phyloP scores from a whole-genome alignment of 73 alveolate species.

The Paramecium caudatum region DNA sequence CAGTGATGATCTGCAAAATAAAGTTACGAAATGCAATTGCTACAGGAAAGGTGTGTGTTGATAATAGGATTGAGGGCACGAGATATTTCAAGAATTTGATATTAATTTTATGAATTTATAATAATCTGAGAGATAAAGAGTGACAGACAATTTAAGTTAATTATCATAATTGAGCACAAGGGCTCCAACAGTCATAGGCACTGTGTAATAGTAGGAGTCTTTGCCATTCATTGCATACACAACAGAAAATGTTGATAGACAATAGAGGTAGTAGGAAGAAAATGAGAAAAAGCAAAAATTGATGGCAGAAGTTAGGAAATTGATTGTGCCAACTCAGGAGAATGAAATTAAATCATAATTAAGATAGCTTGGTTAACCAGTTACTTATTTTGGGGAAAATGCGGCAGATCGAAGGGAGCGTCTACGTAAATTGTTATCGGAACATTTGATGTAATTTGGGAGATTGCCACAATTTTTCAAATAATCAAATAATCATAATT shows the following conservation, averaged over 20 bases:
- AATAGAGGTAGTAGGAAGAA: slow-evolving; percentile 42
- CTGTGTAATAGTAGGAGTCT: background rate
- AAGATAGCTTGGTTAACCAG: slow-evolving; percentile 71
- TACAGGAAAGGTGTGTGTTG: slow-evolving; percentile 45
- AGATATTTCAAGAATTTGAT: slow-evolving; percentile 39
- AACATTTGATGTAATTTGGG: slow-evolving; percentile 64
- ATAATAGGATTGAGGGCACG: slow-evolving; percentile 71
- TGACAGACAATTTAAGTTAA: slow-evolving; percentile 37
- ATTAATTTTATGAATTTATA: slow-evolving; percentile 39
- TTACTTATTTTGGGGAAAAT: slow-evolving; percentile 72
- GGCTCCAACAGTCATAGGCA: background rate
- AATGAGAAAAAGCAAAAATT: slow-evolving; percentile 51
- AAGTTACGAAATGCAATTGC: slow-evolving; percentile 58
- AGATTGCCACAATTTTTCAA: slow-evolving; percentile 69
- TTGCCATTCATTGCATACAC: slow-evolving; percentile 46
- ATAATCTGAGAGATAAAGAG: slow-evolving; percentile 56
- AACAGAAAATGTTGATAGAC: slow-evolving; percentile 49
- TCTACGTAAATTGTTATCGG: slow-evolving; percentile 43
- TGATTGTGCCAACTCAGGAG: slow-evolving; percentile 64
- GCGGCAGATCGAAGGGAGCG: slow-evolving; percentile 72
- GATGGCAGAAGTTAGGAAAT: background rate
- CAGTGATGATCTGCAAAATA: slow-evolving; percentile 57
- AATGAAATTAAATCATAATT: slow-evolving; percentile 46
- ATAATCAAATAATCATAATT: slow-evolving; percentile 4
- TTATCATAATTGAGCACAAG: background rate